Conservation (phyloP, 2,329 filamentous ascomycete species). For the Fusarium proliferatum region DNA sequence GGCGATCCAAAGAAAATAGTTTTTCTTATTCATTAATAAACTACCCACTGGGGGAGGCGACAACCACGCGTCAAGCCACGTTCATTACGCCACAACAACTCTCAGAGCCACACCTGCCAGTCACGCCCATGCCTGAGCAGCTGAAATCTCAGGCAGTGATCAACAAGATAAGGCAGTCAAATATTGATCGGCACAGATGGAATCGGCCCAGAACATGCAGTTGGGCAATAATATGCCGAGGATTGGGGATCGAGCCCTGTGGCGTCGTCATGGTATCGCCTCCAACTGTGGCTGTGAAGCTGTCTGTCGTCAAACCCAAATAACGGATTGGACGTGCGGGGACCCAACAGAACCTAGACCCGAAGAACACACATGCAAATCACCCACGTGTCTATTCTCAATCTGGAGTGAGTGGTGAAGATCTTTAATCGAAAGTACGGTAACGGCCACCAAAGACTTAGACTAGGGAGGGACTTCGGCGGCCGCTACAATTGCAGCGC, state of each 20-base stretch:
- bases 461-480: constrained; percentile 33
- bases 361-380: constrained; percentile 24
- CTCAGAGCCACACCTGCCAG: not conserved
- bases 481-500: constrained; percentile 32
- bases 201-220: constrained; percentile 2
- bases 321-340: constrained; percentile 3
- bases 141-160: constrained; percentile 22
- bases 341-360: constrained; percentile 6
- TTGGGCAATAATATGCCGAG: not conserved
- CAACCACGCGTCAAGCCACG: constrained; percentile 38
- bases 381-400: constrained; percentile 35
- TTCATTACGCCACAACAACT: constrained; percentile 4
- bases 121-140: not conserved
- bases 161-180: constrained; percentile 22
- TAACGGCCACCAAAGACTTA: constrained; percentile 18
- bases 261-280: constrained; percentile 27
- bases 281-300: constrained; percentile 33
- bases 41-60: constrained; percentile 5
- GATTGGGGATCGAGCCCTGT: constrained; percentile 26
- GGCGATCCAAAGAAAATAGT: not conserved
- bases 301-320: not conserved
- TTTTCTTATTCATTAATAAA: not conserved
- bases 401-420: constrained; percentile 29
- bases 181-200: constrained; percentile 8
- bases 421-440: constrained; percentile 25